Conservation (phyloP, 495 filamentous ascomycete genomes). For the Penicillium goetzii region DNA sequence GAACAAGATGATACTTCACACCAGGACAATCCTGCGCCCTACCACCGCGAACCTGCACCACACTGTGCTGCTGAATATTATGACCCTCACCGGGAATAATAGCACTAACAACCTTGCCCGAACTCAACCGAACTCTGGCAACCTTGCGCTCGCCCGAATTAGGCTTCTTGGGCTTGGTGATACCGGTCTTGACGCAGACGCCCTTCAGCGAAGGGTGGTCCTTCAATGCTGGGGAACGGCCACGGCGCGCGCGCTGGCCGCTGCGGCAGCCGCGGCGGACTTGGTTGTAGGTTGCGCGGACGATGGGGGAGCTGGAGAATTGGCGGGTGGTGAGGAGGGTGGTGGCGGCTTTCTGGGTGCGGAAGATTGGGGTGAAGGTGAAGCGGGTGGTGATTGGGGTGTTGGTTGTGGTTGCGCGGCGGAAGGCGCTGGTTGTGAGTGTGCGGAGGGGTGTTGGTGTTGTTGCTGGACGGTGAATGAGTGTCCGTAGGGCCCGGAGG, state of each 20-base stretch:
- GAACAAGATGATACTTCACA: constrained; percentile 91
- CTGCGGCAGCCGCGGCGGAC: constrained; percentile 73
- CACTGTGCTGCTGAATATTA: constrained; percentile 98
- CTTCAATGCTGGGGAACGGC: constrained; percentile 81
- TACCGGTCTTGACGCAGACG: constrained; percentile 89
- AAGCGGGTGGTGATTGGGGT: constrained; percentile 29
- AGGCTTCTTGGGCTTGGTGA: constrained; percentile 96
- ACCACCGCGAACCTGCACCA: constrained; percentile 90
- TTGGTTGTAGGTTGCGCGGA: constrained; percentile 56
- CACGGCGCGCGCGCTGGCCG: constrained; percentile 75
- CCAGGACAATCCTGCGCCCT: constrained; percentile 96
- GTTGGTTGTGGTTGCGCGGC: constrained; percentile 18
- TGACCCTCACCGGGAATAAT: constrained; percentile 98
- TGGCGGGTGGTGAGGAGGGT: constrained; percentile 37
- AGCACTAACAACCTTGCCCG: constrained; percentile 80
- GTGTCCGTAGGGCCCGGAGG: constrained; percentile 45
- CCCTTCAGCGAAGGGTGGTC: constrained; percentile 84
- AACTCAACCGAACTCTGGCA: constrained; percentile 84
- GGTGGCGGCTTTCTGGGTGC: constrained; percentile 27
- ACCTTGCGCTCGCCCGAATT: constrained; percentile 96
- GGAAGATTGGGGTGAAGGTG: constrained; percentile 44
- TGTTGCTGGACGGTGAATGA: constrained; percentile 36
- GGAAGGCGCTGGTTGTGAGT: constrained; percentile 25
- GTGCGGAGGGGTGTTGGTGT: constrained; percentile 28
- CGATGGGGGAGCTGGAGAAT: constrained; percentile 50